Evolutionary conservation across 2,329 filamentous ascomycete genomes (phyloP), one percentile per base, ranked within the genome.

Genomic region (Curvularia sp.): DNA sequence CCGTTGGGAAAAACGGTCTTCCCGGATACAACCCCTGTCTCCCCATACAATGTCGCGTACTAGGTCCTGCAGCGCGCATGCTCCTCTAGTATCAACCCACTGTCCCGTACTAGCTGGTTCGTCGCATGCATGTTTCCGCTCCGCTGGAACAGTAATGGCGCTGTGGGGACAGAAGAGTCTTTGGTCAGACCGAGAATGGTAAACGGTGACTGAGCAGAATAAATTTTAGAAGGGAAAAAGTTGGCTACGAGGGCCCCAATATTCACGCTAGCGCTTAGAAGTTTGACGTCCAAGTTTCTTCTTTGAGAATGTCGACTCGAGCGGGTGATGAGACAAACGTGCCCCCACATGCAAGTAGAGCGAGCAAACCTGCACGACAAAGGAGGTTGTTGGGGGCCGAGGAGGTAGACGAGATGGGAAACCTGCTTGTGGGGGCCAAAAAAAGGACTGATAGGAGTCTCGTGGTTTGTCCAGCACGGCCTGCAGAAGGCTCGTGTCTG

Each of bases 1-100:
- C 30, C 46, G 43, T 33, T 15, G 20, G 30, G 46, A 47, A 30
- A 24, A 49, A 49, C 30, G 47, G 18, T 28, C 13, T 49, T 49
- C 33, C 42, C 30, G 33, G 20, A 38, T 31, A 20, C 46, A 13
- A 31, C 12, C 30, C 24, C 15, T 30, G 24, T n/a, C 43, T 26
- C 26, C 13, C 24, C 43, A 38, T 38, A 38, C 43, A 26, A 20
- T 13, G 10, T 18, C 42, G 24, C 42, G 22, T 44, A 24, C 22
- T 24, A 18, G 42, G 22, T 22, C 42, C 5, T 44, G 42, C 42
- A 44, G 42, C 20, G 24, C 24, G 15, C 15, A 13, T 9, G 42
- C 42, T 44, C 7, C 35, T 38, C 15, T 38, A 38, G 35, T 15
- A 38, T 18, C 35, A 38, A n/a, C 35, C 35, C 35, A 38, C 35